Evolutionary conservation across 768 basidiomycete genomes (phyloP).

Genomic region (Clathrus columnatus): DNA sequence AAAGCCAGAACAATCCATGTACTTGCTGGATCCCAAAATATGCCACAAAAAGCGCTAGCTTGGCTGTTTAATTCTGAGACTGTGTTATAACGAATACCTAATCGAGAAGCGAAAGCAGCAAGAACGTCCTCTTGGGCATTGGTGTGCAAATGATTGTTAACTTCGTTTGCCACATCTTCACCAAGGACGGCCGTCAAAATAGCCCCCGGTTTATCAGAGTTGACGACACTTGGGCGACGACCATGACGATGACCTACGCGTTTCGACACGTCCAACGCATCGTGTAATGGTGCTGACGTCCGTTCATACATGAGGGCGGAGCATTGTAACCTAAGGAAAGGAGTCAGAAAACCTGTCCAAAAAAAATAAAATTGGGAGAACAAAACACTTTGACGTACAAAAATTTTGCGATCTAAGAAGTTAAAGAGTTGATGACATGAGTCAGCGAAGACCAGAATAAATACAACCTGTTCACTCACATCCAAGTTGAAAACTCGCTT

Average conservation of each 20-base stretch:
- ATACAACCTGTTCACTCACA: background rate
- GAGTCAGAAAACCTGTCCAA: background rate
- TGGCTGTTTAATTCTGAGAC: slow-evolving; percentile 15
- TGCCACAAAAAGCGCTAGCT: slow-evolving; percentile 14
- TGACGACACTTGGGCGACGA: background rate
- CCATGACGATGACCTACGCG: background rate
- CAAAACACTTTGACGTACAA: slow-evolving; percentile 5
- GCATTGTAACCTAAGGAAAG: slow-evolving; percentile 14
- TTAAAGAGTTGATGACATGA: no score
- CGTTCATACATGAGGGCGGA: slow-evolving; percentile 18
- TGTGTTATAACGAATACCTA: slow-evolving; percentile 15
- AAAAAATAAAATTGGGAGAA: background rate
- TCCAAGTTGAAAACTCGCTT: slow-evolving; percentile 17
- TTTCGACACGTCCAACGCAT: slow-evolving; percentile 12
- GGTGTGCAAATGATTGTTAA: slow-evolving; percentile 12
- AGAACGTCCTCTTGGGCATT: slow-evolving; percentile 14
- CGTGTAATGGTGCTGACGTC: slow-evolving; percentile 11
- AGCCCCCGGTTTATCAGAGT: slow-evolving; percentile 10
- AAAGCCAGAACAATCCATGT: slow-evolving; percentile 17
- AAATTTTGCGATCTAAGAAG: slow-evolving; percentile 12
- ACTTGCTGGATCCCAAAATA: slow-evolving; percentile 16
- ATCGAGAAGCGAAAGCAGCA: slow-evolving; percentile 4
- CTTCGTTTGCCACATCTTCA: slow-evolving; percentile 6
- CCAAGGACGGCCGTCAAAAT: slow-evolving; percentile 11
- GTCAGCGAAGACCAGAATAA: background rate